Percentiles rank a stretch among this genome's conserved stretches.
Conservation (phyloP, 768 basidiomycete species). For the Chalciporus chontae region DNA sequence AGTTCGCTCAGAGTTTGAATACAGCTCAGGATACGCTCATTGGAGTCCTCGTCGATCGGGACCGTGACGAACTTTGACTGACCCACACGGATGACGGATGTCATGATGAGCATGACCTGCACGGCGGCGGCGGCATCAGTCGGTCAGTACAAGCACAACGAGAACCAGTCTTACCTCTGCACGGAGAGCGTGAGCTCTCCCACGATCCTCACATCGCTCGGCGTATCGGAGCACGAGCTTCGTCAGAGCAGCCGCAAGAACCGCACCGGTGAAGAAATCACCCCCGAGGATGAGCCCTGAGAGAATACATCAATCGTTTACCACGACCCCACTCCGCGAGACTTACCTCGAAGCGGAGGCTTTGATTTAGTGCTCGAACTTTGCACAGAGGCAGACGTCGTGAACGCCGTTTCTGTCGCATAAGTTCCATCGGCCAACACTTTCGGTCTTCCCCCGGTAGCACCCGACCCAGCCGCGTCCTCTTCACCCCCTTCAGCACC, state of each 20-base stretch:
- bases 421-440: constrained; percentile 97
- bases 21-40: constrained; percentile 94
- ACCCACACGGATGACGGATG: constrained; percentile 92
- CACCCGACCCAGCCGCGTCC: constrained; percentile 32
- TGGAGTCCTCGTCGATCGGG: constrained; percentile 98
- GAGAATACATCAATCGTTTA: background rate
- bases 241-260: constrained; percentile 84
- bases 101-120: constrained; percentile 96
- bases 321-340: background rate
- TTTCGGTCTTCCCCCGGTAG: constrained; percentile 55
- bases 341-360: constrained; percentile 80
- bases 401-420: constrained; percentile 92
- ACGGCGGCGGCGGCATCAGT: background rate
- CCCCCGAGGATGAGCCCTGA: constrained; percentile 85
- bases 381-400: constrained; percentile 53
- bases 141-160: background rate
- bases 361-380: constrained; percentile 86
- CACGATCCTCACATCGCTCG: constrained; percentile 47
- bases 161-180: constrained; percentile 63
- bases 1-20: constrained; percentile 89
- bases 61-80: constrained; percentile 93
- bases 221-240: constrained; percentile 83
- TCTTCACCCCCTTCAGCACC: constrained; percentile 47
- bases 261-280: constrained; percentile 95
- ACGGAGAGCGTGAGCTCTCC: constrained; percentile 65